Evolutionary conservation across 129 eudicot genomes (phyloP).

Genomic region (Chrysanthemum makinoi): DNA sequence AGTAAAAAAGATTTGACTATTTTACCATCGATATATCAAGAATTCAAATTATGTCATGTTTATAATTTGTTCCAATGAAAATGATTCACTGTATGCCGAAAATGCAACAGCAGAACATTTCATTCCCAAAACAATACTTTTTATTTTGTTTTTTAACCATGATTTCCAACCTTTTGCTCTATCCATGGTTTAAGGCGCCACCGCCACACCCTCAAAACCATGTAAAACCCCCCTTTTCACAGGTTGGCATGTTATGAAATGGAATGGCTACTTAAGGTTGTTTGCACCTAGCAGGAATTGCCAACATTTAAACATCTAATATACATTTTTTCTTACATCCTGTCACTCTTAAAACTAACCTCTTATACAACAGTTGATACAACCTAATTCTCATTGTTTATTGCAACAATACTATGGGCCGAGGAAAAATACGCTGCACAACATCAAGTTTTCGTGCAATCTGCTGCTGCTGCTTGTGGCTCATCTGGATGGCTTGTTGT

Average conservation of each 20-base stretch:
- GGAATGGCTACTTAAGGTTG: no score
- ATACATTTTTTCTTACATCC: slow-evolving; percentile 18
- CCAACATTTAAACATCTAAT: slow-evolving; percentile 14
- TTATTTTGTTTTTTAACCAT: no score
- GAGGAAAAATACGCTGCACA: neutral
- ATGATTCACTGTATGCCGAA: neutral
- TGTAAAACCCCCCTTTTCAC: no score
- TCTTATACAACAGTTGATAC: slow-evolving; percentile 25
- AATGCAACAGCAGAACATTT: no score
- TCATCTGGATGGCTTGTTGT: slow-evolving; percentile 21
- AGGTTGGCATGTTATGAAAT: no score
- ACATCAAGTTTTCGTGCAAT: slow-evolving; percentile 29
- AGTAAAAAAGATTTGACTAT: no score
- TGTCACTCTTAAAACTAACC: neutral
- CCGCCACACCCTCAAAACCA: no score
- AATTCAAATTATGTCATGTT: no score
- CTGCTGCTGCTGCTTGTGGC: slow-evolving; percentile 32
- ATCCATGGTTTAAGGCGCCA: no score
- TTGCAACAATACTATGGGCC: neutral
- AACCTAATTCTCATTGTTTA: slow-evolving; percentile 12
- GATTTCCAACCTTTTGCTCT: no score
- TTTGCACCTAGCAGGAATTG: neutral
- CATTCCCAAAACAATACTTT: no score
- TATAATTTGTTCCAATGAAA: neutral
- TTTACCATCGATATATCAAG: no score